phyloP scores from a whole-genome alignment of 768 basidiomycete species.

The Clathrus columnatus region DNA sequence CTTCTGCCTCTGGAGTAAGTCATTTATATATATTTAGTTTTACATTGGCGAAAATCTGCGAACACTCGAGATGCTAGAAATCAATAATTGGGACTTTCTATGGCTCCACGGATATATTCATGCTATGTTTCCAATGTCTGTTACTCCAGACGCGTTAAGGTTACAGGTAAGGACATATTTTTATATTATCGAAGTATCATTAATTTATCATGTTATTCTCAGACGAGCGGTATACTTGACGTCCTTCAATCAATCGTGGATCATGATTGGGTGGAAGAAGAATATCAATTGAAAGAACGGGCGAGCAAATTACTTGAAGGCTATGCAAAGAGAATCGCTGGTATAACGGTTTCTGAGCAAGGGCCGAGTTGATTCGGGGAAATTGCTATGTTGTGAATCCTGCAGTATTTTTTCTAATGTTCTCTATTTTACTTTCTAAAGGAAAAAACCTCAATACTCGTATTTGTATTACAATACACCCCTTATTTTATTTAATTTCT shows the following conservation, averaged over 20 bases:
- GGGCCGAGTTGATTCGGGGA: neutral
- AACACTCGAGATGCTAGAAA: neutral
- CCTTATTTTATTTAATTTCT: too few species aligned
- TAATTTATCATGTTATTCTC: neutral
- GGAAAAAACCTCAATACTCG: too few species aligned
- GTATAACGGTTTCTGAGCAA: neutral
- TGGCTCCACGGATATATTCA: constrained; percentile 1
- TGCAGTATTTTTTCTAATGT: too few species aligned
- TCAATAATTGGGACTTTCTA: neutral
- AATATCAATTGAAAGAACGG: neutral
- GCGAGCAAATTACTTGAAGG: neutral
- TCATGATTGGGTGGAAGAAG: neutral
- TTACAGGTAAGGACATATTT: neutral
- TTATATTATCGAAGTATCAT: neutral
- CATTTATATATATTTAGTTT: neutral
- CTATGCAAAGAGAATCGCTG: neutral
- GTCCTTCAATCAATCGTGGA: neutral
- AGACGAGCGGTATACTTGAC: neutral
- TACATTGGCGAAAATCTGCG: neutral
- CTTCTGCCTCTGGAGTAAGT: neutral
- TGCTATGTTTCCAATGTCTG: neutral
- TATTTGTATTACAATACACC: too few species aligned
- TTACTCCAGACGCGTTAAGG: neutral
- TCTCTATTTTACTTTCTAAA: too few species aligned
- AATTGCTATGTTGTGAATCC: too few species aligned